Base-by-base conservation (phyloP, 1,284 basidiomycete species). In the Marasmius fiardii region DNA sequence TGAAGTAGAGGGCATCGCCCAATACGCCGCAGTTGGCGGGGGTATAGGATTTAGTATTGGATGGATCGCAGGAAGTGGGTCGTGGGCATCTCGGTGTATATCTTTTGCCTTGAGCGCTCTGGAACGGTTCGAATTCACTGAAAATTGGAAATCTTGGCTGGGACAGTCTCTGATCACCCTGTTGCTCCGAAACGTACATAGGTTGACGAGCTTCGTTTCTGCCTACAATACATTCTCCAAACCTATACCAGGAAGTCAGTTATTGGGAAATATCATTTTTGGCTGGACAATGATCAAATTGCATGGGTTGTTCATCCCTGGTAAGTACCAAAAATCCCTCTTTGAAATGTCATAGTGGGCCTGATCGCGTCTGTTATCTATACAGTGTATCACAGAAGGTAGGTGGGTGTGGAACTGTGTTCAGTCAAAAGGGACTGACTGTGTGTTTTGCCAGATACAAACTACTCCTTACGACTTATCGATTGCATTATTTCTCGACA, bases 281-380 rank as follows among this genome's bases (percentile, higher is more conserved):
- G 65, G 70, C 2, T 68, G 70, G 62, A 52, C 74, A 20, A 60
- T 82, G 21, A 68, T 75, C 10, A 71, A 68, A 51, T 81, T 79
- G 78, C 79, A 83, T 61, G 71, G 71, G 43, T 54, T 68, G 12
- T 68, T 81, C 47, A 69, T 80, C 5, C 66, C 69, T 64, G 66
- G 73, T 75, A 50, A 61, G 73, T 67, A 43, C 39, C 14, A 3
- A 18, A 43, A 16, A 52, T 7, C 20, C 16, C n/a, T 28, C 39
- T 18, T 45, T 34, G 10, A 48, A n/a, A 4, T 31, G n/a, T 7
- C 14, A 44, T 4, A 14, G 57, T 62, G 33, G 57, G 48, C 34
- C 48, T 50, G 37, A 28, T 23, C 53, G 43, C 54, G 77, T 10
- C 5, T 4, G 28, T 10, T 61, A 2, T 76, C 76, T 56, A 71